Conservation (phyloP, 2,329 filamentous ascomycete species). For the Talaromyces albobiverticillius region DNA sequence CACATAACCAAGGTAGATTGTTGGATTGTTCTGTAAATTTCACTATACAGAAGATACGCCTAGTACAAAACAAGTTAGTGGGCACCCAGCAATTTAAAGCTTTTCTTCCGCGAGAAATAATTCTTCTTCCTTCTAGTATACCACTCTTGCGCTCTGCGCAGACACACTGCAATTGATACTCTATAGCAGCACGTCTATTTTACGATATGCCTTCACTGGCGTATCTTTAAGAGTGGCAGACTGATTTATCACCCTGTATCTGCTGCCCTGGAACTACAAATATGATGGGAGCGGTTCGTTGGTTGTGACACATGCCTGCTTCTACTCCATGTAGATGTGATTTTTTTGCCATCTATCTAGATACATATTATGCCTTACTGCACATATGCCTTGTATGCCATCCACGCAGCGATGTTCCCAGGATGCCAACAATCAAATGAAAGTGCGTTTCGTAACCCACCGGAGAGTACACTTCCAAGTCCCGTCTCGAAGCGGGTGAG, state of each 20-base stretch:
- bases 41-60: too few species aligned
- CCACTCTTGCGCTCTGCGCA: conserved; percentile 42
- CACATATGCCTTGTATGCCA: background rate
- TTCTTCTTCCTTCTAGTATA: conserved; percentile 19
- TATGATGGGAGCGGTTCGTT: conserved; percentile 80
- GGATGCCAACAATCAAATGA: background rate
- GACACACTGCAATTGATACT: conserved; percentile 30
- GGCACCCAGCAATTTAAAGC: background rate
- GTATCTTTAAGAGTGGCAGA: conserved; percentile 59
- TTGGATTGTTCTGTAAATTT: too few species aligned
- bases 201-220: conserved; percentile 36
- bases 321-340: conserved; percentile 16
- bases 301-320: conserved; percentile 65
- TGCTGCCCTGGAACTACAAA: conserved; percentile 74
- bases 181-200: conserved; percentile 29
- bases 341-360: background rate
- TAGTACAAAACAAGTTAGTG: conserved; percentile 12
- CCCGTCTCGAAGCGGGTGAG: background rate
- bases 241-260: conserved; percentile 71
- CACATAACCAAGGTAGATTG: too few species aligned
- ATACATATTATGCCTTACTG: background rate
- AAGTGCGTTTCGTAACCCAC: background rate
- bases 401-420: background rate
- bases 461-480: background rate
- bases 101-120: conserved; percentile 15